Evolutionary conservation across 495 filamentous ascomycete species (phyloP).

Genomic region (Annulohypoxylon nitens): DNA sequence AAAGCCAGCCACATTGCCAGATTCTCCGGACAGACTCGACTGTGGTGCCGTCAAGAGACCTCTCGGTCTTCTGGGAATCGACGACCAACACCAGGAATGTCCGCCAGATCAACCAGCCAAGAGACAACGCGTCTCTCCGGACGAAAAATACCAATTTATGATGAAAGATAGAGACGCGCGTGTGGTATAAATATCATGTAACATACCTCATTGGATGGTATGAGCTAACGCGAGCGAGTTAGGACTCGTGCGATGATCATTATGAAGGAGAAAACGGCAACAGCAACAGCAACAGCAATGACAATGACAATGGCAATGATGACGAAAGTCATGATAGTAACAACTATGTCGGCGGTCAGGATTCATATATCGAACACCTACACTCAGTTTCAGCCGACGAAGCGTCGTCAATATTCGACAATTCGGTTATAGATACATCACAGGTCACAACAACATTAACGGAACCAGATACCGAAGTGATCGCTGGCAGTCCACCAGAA

Average conservation of each 20-base stretch:
- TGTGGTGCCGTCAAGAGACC: slow-evolving; percentile 36
- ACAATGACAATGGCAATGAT: background rate
- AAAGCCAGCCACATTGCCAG: slow-evolving; percentile 17
- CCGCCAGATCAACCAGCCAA: slow-evolving; percentile 25
- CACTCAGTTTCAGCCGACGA: slow-evolving; percentile 50
- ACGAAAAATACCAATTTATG: slow-evolving; percentile 3
- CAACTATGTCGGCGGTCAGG: slow-evolving; percentile 8
- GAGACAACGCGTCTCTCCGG: slow-evolving; percentile 38
- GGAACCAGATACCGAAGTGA: slow-evolving; percentile 52
- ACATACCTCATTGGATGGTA: background rate
- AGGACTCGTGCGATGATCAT: slow-evolving; percentile 23
- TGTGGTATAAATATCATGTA: slow-evolving; percentile 15
- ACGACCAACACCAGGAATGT: slow-evolving; percentile 4
- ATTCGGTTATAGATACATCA: slow-evolving; percentile 53
- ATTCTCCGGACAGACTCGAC: slow-evolving; percentile 7
- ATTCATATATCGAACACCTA: slow-evolving; percentile 24
- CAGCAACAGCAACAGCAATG: background rate
- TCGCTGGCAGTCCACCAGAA: slow-evolving; percentile 22
- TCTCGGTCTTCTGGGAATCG: slow-evolving; percentile 43
- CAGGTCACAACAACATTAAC: slow-evolving; percentile 56
- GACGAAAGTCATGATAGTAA: background rate
- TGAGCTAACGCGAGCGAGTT: slow-evolving; percentile 17
- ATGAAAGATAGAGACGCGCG: background rate
- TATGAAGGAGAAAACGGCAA: background rate
- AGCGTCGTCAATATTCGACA: slow-evolving; percentile 55